These are phyloP conservation scores for Penicillium nordicum DNA, from an alignment of 2,329 filamentous ascomycete genomes.

Conservation along the genomic window DNA sequence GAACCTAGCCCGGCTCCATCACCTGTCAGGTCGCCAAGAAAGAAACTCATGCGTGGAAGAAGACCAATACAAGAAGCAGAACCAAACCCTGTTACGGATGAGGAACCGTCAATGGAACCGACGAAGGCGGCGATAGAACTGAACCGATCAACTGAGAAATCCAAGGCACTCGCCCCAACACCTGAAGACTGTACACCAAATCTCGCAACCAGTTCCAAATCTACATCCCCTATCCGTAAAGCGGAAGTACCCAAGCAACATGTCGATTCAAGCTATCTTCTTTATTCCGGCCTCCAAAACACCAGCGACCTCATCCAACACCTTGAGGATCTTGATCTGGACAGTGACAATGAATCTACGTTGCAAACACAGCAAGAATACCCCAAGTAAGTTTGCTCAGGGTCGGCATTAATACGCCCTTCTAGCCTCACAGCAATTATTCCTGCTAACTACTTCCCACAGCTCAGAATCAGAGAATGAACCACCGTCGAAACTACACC, in stretches of 20 bases:
- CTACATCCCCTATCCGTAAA: background rate
- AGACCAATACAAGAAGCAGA: constrained; percentile 23
- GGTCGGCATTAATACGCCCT: background rate
- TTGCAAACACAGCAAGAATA: constrained; percentile 18
- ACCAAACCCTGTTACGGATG: constrained; percentile 4
- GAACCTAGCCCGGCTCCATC: constrained; percentile 17
- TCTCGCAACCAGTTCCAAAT: background rate
- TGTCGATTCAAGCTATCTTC: background rate
- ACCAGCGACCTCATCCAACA: constrained; percentile 20
- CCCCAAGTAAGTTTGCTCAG: constrained; percentile 17
- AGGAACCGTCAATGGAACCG: background rate
- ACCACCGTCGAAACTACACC: background rate
- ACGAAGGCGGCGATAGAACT: background rate
- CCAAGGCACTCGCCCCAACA: background rate
- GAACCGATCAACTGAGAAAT: background rate
- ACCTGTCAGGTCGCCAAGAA: constrained; percentile 23
- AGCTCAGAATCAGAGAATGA: background rate
- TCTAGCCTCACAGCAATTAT: background rate
- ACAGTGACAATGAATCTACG: constrained; percentile 21
- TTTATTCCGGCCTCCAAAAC: background rate
- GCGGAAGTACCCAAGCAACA: background rate
- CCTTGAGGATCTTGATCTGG: constrained; percentile 20
- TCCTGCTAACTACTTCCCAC: background rate
- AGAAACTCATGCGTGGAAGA: constrained; percentile 36
- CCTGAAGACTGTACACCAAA: background rate